Base-by-base conservation (phyloP, 441 rosid genomes). In the Gossypium gossypioides region DNA sequence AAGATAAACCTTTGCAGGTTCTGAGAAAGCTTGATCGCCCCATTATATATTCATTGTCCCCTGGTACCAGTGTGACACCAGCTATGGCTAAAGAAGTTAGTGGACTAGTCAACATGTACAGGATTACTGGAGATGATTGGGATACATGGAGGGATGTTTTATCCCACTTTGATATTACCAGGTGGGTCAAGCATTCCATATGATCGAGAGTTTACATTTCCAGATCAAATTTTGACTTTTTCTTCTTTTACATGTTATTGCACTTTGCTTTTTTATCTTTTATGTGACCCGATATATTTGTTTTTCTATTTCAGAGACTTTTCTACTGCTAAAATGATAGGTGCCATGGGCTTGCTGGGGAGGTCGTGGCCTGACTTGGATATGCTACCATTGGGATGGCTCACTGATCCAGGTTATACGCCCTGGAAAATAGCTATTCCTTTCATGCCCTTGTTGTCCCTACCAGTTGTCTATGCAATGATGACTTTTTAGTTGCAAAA, bases 81-180 rank as follows among this genome's bases (percentile, higher is more conserved):
- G 70, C 83, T 32, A 81, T 90, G 96, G 96, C 98, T 67, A 85
- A 87, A 82, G 86, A 83, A 60, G 82, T 90, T 42, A 80, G 86
- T 72, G 83, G 81, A 32, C 78, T 91, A 34, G 92, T 83, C 73
- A 91, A 89, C 85, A 91, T 91, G 97, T 94, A 91, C 79, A 83
- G 97, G 79, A 71, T 94, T 69, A 89, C 96, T 9, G 96, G 87
- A 42, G 98, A 94, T 83, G 96, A 91, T 68, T 94, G 98, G 98
- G 98, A 94, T 75, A 76, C 80, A 44, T 94, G 98, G 98, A 76
- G 72, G 75, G 97, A 94, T 62, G 89, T 91, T 5, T 84, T 77
- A 59, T 68, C 90, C 67, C 98, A 91, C 88, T 94, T 94, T 72
- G 85, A 88, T 74, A 82, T 91, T 75, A 6, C 92, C n/a, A 88